These are phyloP conservation scores for Myochromella boudieri DNA, from an alignment of 768 basidiomycete species.

Conservation along the genomic window DNA sequence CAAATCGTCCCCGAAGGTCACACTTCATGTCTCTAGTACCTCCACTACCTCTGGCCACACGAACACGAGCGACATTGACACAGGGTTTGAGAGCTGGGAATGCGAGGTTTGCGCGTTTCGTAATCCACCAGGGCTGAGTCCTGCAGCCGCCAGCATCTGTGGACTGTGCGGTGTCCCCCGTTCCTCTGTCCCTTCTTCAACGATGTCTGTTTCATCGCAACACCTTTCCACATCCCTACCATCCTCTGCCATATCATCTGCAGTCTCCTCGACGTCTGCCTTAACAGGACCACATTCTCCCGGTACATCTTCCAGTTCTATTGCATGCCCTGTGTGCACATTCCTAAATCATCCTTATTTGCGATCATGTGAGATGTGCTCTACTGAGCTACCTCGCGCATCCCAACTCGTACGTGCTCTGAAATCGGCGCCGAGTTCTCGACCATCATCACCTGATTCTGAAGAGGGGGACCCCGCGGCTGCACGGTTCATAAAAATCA, in stretches of 20 bases:
- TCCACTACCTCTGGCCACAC: slow-evolving; percentile 22
- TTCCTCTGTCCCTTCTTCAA: slow-evolving; percentile 28
- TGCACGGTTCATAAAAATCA: slow-evolving; percentile 68
- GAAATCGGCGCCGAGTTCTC: slow-evolving; percentile 66
- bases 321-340: slow-evolving; percentile 85
- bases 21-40: slow-evolving; percentile 56
- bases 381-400: slow-evolving; percentile 56
- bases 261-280: slow-evolving; percentile 33
- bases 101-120: slow-evolving; percentile 88
- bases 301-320: slow-evolving; percentile 29
- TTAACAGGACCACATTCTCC: slow-evolving; percentile 20
- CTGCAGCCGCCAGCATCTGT: slow-evolving; percentile 68
- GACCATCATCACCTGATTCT: slow-evolving; percentile 53
- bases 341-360: slow-evolving; percentile 86
- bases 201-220: slow-evolving; percentile 22
- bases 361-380: slow-evolving; percentile 82
- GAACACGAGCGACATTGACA: slow-evolving; percentile 24
- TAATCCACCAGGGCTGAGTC: slow-evolving; percentile 77
- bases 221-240: slow-evolving; percentile 40
- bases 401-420: slow-evolving; percentile 24
- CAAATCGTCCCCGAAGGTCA: slow-evolving; percentile 87
- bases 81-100: slow-evolving; percentile 65
- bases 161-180: slow-evolving; percentile 81
- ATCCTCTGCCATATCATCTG: slow-evolving; percentile 35
- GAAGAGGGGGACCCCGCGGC: slow-evolving; percentile 35